Evolutionary conservation across 78 protist species (phyloP), one percentile per base, ranked within the genome.

Genomic region (Salpingoeca rosetta): DNA sequence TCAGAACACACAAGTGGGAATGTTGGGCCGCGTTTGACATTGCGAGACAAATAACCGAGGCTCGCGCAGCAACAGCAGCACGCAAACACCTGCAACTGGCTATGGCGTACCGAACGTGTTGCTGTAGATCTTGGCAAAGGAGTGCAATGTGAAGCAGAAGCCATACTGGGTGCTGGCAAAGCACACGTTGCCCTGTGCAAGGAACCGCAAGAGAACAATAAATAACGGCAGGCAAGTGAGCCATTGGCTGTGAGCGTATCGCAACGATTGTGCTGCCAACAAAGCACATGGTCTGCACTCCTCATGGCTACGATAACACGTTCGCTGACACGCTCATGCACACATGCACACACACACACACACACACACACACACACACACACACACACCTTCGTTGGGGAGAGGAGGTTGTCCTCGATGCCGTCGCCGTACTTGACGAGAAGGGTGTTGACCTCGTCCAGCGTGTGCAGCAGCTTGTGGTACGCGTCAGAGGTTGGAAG

Each of bases 401-500:
- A 41, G 37, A 78, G 26, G 81, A 24, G 27, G 3, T 3, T 27
- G 65, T 65, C 75, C 7, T 84, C 86, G 79, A 84, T 51, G 79
- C 41, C 44, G 25, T 84, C 76, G 27, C 79, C 22, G 26, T 22
- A 41, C 26, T 12, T 22, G 2, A 3, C 65, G 39, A 85, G 3
- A 10, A 85, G 0, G 10, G 44, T 27, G 83, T 85, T 85, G 83
- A 85, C 65, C 28, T 80, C 83, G 76, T 86, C 88, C 26, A 86
- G 38, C 56, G 84, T 80, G 77, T 86, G 88, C 12, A 37, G 2
- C 1, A 86, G 76, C 87, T 98, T 97, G 84, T 82, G 81, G 90
- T 97, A 97, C 45, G 99, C 99, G 83, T 98, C 99, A 0, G 44
- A 31, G 56, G 99, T 99, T 22, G 99, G 99, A 12, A 98, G 91